Evolutionary conservation across 2,329 filamentous ascomycete genomes (phyloP).

Genomic region (Fusarium sp.): DNA sequence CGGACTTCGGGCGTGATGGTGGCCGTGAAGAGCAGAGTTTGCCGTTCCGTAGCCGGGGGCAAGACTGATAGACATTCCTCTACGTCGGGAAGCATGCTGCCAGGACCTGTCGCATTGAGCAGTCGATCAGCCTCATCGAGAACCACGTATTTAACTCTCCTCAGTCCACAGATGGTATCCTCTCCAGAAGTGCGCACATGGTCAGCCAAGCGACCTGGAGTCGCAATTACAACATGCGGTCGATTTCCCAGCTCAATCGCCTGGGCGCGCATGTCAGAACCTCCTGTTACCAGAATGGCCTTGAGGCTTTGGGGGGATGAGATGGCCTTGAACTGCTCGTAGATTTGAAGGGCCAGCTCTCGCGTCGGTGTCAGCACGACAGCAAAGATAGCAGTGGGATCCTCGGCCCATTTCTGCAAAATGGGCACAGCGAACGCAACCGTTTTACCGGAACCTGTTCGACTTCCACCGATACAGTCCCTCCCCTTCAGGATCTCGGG

Average conservation of each 20-base stretch:
- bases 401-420: conserved; percentile 90
- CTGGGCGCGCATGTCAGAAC: conserved; percentile 91
- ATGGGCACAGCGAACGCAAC: conserved; percentile 96
- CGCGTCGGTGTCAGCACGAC: conserved; percentile 89
- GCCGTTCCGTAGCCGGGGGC: conserved; percentile 80
- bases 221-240: conserved; percentile 94
- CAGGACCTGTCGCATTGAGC: conserved; percentile 75
- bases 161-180: conserved; percentile 86
- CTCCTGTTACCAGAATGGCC: conserved; percentile 88
- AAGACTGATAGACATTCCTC: conserved; percentile 87
- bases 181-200: conserved; percentile 92
- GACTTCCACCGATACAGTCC: conserved; percentile 94
- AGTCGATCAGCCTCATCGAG: conserved; percentile 96
- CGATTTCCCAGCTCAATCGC: conserved; percentile 83
- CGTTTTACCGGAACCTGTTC: conserved; percentile 97
- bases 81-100: conserved; percentile 94
- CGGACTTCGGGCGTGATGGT: conserved; percentile 94
- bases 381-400: conserved; percentile 91
- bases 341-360: conserved; percentile 95
- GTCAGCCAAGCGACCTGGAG: conserved; percentile 90
- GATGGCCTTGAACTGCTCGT: conserved; percentile 94
- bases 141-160: conserved; percentile 84
- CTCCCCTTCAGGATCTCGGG: conserved; percentile 90
- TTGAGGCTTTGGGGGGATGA: conserved; percentile 89
- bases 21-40: conserved; percentile 95